Evolutionary conservation across 441 rosid genomes (phyloP).

Genomic region (Pelargonium fulgidum): DNA sequence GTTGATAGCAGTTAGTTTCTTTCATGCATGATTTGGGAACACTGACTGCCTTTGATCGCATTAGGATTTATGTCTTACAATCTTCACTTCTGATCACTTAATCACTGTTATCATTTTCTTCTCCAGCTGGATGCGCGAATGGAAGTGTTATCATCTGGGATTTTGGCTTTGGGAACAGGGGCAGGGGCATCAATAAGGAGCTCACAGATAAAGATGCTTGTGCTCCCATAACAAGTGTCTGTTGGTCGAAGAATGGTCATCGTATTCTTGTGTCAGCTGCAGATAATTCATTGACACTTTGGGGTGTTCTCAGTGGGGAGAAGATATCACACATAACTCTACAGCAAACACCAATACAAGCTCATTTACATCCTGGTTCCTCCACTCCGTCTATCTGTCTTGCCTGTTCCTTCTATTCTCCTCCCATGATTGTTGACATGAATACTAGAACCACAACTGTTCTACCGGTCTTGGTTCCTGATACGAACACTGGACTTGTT

Average conservation of each 20-base stretch:
- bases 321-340: slow-evolving; percentile 56
- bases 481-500: slow-evolving; percentile 45
- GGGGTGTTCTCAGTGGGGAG: slow-evolving; percentile 74
- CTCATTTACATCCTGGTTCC: slow-evolving; percentile 81
- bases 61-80: too few relatives aligned
- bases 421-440: slow-evolving; percentile 84
- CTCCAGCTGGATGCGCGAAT: slow-evolving; percentile 88
- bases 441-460: slow-evolving; percentile 44
- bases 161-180: too few relatives aligned
- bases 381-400: slow-evolving; percentile 66
- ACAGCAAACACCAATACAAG: slow-evolving; percentile 71
- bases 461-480: slow-evolving; percentile 64
- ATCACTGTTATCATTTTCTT: slow-evolving; percentile 15
- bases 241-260: slow-evolving; percentile 92
- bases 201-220: slow-evolving; percentile 60
- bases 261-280: slow-evolving; percentile 87
- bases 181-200: slow-evolving; percentile 84
- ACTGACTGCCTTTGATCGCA: background rate
- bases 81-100: too few relatives aligned
- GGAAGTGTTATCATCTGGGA: slow-evolving; percentile 92
- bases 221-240: slow-evolving; percentile 84
- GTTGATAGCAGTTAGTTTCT: too few relatives aligned
- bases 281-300: slow-evolving; percentile 80
- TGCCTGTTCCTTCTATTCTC: slow-evolving; percentile 87
- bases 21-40: too few relatives aligned